Evolutionary conservation across 768 basidiomycete genomes (phyloP), one percentile per base, ranked within the genome.

Genomic region (Xerocomellus amylosporus): DNA sequence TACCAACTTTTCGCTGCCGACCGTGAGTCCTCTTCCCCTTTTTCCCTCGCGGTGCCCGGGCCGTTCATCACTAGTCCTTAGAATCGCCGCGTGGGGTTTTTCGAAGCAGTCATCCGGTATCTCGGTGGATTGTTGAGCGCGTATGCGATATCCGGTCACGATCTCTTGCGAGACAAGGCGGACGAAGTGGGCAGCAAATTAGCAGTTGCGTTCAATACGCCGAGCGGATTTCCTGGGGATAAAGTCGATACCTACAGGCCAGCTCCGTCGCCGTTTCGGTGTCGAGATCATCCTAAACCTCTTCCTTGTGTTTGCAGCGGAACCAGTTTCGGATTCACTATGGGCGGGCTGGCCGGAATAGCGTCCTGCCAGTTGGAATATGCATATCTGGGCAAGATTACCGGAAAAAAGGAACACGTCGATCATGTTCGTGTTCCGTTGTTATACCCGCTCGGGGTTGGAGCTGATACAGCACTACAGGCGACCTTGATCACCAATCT

Each of bases 21-120:
- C 71, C 44, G 83, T 81, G 63, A 69, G 65, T 17, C 28, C 28
- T 31, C n/a, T 22, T 6, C 3, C 43, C 7, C 6, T 9, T 30
- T 13, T 20, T 19, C n/a, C 22, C 6, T 0, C 9, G 7, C 24
- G 7, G 14, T 28, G 12, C 10, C 3, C n/a, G n/a, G n/a, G n/a
- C n/a, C n/a, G 10, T n/a, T 48, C 19, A 49, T 1, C 43, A 8
- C 8, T 15, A 0, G 2, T 5, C 28, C 6, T 74, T 51, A 51
- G 60, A 68, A 58, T 70, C 59, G 46, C 73, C 66, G 12, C 14
- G 70, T 68, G 1, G 84, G 84, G 0, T 89, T 85, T 64, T 90
- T 90, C 59, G 88, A 95, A 74, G 94, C 91, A 0, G 82, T 87
- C 26, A 96, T 96, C 58, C 84, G 94, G 22, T 87, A 95, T 61